Evolutionary conservation across 2,329 filamentous ascomycete genomes (phyloP), one percentile per base, ranked within the genome.

Genomic region (Fusarium virguliforme): DNA sequence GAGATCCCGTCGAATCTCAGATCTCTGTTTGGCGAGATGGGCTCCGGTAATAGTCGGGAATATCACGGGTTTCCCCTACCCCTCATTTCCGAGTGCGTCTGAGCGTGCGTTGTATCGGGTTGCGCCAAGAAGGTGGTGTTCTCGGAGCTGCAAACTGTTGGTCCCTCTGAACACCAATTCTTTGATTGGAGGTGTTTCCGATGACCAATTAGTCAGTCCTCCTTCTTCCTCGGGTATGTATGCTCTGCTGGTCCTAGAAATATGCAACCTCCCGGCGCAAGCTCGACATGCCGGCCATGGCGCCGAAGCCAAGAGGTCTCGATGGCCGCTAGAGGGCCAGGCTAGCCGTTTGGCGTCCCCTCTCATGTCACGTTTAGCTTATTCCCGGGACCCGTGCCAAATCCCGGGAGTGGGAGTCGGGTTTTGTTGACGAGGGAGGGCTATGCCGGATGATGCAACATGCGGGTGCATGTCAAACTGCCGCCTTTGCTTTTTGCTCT

Each of bases 331-430:
- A 50, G 37, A 18, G 40, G 62, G 53, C 60, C 73, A 65, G 73
- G 60, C 61, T 70, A 66, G 53, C 51, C 28, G 37, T 65, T 59
- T 55, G 57, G 54, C 48, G 32, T 60, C 55, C 61, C 40, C 37
- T 51, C 30, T 59, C 54, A 56, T 32, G 43, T 60, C 72, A 76
- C 38, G 8, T 53, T 72, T 72, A 68, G 60, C 37, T 71, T 75
- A 75, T 76, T 76, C 63, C 74, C 74, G 74, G 34, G 7, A 5
- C 18, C 18, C 18, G 6, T 48, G 37, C 62, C 37, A 50, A 18
- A 43, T 12, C 35, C 35, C 38, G 34, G 69, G 41, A 34, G 12
- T 46, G 54, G 53, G 40, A 64, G 50, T 57, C 48, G 56, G 61
- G 54, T 35, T 26, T 60, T 54, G 24, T 38, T 32, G 37, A 35